Evolutionary conservation across 1,284 basidiomycete species (phyloP).

Genomic region (Ustilago bromivora): DNA sequence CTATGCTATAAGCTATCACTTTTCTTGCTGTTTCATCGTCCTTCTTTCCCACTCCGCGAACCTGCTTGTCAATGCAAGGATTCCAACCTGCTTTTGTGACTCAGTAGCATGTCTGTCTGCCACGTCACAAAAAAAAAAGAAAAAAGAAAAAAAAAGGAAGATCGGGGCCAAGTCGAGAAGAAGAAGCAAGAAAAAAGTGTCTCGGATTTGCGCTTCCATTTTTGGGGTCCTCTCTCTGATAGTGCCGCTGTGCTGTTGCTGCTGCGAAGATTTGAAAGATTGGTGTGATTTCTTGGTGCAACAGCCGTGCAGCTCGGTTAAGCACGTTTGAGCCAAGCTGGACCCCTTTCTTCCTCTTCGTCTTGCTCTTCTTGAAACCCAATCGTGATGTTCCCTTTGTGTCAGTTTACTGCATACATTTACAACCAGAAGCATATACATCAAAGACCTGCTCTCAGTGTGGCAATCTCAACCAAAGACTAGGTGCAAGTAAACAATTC

Average conservation of each 20-base stretch:
- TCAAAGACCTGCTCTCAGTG: too few species aligned
- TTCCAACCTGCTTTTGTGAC: background rate
- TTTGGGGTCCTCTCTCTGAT: background rate
- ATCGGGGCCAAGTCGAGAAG: background rate
- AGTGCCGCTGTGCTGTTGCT: background rate
- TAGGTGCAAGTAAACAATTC: too few species aligned
- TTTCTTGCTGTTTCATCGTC: too few species aligned
- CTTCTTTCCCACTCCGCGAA: too few species aligned
- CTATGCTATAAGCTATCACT: background rate
- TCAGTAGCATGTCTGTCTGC: background rate
- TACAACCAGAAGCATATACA: too few species aligned
- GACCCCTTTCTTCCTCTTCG: constrained; percentile 17
- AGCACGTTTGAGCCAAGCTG: constrained; percentile 5
- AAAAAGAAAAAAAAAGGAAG: background rate
- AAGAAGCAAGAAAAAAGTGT: constrained; percentile 1
- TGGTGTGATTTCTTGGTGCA: constrained; percentile 4
- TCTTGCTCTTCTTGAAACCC: background rate
- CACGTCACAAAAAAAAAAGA: background rate
- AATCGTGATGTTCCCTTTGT: constrained; percentile 1
- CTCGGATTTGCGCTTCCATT: background rate
- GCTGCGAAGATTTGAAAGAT: background rate
- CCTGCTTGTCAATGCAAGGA: background rate
- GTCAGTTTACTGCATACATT: background rate
- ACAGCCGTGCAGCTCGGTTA: background rate
- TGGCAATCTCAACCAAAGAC: too few species aligned